These are phyloP conservation scores for Ambrosiella beaveri DNA, from an alignment of 2,329 filamentous ascomycete genomes.

Conservation along the genomic window DNA sequence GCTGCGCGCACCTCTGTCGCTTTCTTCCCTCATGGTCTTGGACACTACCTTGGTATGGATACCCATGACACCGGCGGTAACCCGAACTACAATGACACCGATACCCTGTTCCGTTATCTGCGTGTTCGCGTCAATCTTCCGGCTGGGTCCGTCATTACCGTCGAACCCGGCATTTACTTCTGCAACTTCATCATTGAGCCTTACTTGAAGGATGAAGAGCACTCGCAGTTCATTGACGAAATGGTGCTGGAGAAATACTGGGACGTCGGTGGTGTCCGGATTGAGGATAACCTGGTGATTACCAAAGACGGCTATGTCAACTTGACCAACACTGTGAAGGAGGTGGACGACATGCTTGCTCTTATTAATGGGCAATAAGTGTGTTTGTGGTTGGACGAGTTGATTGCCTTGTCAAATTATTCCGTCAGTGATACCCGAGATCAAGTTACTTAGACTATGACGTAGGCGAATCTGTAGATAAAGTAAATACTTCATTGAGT, in stretches of 20 bases:
- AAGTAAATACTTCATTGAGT: no score
- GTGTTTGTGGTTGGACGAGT: background rate
- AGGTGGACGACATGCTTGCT: conserved; percentile 41
- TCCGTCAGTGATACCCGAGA: background rate
- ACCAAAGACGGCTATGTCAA: conserved; percentile 54
- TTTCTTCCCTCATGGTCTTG: conserved; percentile 82
- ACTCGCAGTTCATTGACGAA: conserved; percentile 60
- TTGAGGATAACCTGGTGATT: conserved; percentile 57
- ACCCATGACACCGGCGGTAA: conserved; percentile 77
- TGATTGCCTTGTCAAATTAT: background rate
- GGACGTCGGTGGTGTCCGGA: conserved; percentile 58
- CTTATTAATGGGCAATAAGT: conserved; percentile 12
- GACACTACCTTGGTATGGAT: conserved; percentile 84
- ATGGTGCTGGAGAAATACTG: conserved; percentile 62
- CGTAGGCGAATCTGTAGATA: no score
- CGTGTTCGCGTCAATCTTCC: conserved; percentile 61
- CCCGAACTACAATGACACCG: conserved; percentile 59
- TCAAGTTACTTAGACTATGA: no score
- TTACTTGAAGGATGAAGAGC: conserved; percentile 53
- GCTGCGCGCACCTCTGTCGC: conserved; percentile 65
- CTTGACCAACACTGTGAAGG: conserved; percentile 54
- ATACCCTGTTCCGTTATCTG: conserved; percentile 75
- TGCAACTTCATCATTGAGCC: conserved; percentile 76
- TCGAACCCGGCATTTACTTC: conserved; percentile 90
- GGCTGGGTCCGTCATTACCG: conserved; percentile 70